Evolutionary conservation across 345 rosid species (phyloP), one percentile per base, ranked within the genome.

Genomic region (Streptanthus diversifolius): DNA sequence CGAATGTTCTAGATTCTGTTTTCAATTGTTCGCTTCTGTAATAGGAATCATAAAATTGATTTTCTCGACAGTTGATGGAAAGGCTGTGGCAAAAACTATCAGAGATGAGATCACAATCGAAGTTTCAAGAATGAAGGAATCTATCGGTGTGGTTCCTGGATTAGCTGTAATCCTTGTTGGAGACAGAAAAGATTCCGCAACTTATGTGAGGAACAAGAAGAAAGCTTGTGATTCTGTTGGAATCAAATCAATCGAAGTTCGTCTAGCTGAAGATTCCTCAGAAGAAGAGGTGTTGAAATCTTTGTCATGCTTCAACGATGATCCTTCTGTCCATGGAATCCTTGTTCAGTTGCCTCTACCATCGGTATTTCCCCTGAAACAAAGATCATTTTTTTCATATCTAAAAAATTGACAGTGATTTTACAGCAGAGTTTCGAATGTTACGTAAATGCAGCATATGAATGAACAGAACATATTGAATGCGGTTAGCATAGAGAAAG

Each of bases 51-150:
- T 47, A 12, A 11, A 8, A n/a, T 36, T 47, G 58, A 4, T 58
- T 35, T 35, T 3, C 22, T 55, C 1, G 30, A 14, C 14, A 52
- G 57, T 52, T 93, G 56, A 74, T 52, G 57, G 57, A 25, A 24
- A 25, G 18, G 57, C 33, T 25, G 33, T 52, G 33, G 33, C 33
- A 6, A 52, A 52, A 7, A 52, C 57, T 1, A 52, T 24, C 2
- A 52, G 33, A 24, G 57, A 52, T 13, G 57, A 52, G 33, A 25
- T 52, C 18, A 13, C 33, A 25, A 0, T 25, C 18, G 57, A 52
- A 12, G 57, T 52, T 12, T 24, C 57, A 13, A 52, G 57, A 29
- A 52, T 52, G 57, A 52, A 52, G 33, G 57, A 24, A 52, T 25
- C 57, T 5, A 52, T 52, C 18, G 57, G 57, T 14, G 57, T 52